These are phyloP conservation scores for Trebouxia sp. DNA, from an alignment of 139 green algal genomes.

Conservation along the genomic window DNA sequence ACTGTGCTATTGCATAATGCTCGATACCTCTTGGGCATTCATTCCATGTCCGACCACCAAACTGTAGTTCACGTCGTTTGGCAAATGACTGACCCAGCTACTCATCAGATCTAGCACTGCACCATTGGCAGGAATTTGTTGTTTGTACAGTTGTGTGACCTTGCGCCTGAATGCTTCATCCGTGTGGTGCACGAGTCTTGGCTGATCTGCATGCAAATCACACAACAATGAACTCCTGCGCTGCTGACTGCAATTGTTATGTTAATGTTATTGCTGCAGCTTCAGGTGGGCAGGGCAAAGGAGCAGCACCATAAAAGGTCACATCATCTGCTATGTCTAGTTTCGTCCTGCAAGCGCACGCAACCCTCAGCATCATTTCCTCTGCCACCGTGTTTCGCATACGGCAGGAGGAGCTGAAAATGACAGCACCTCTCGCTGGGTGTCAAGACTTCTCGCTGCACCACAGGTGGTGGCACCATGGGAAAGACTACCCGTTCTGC, in stretches of 20 bases:
- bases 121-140: conserved; percentile 59
- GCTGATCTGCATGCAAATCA: conserved; percentile 22
- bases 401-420: too few relatives aligned
- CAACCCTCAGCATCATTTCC: too few relatives aligned
- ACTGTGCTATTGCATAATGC: not conserved
- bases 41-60: conserved; percentile 86
- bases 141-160: conserved; percentile 82
- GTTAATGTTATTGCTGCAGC: too few relatives aligned
- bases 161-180: conserved; percentile 80
- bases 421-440: not conserved
- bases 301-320: conserved; percentile 67
- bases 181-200: conserved; percentile 75
- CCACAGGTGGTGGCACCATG: too few relatives aligned
- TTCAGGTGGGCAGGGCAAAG: too few relatives aligned
- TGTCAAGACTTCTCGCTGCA: conserved; percentile 21
- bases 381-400: too few relatives aligned
- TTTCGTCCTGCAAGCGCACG: conserved; percentile 62
- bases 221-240: not conserved
- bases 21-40: conserved; percentile 72
- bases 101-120: conserved; percentile 74
- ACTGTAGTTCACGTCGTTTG: conserved; percentile 62
- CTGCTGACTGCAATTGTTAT: too few relatives aligned
- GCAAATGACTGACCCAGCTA: conserved; percentile 84
- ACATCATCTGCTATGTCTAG: conserved; percentile 61
- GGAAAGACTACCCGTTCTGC: too few relatives aligned